Evolutionary conservation across 768 basidiomycete species (phyloP), one percentile per base, ranked within the genome.

Genomic region (Boletellus ananiceps): DNA sequence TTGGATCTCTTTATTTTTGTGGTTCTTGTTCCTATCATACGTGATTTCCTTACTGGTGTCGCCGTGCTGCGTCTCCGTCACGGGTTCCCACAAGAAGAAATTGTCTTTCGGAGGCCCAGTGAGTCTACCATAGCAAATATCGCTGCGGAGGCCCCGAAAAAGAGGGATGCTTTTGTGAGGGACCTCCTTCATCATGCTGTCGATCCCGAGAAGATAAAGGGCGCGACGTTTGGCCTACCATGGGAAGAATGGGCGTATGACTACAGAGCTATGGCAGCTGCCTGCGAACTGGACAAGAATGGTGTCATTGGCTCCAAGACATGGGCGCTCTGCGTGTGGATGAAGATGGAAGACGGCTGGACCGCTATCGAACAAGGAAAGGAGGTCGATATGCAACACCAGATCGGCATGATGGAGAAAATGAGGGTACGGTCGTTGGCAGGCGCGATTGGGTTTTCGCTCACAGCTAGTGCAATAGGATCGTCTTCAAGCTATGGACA

Each of bases 161-260:
- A 67, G 55, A 57, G 59, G 43, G 65, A 67, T 36, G 46, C 37
- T 1, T 49, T 47, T 40, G 34, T 65, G 46, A 62, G 58, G 46
- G 59, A 61, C 9, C 46, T 69, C 23, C 52, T 69, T 34, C 56
- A 54, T 29, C 66, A 56, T 25, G 67, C 61, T 7, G 54, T 63
- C 18, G 56, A 67, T n/a, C 61, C 67, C 19, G 58, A 64, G 47
- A 61, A 62, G 44, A 54, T 67, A 46, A 67, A 63, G 8, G 52
- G 50, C 1, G 32, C 47, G 8, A 15, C 39, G 4, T 59, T 61
- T 54, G 67, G 62, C 25, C 48, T 69, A 25, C 65, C 65, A 23
- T 68, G 65, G 65, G 66, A 67, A 41, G 65, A 69, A 39, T 67
- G 67, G 66, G 38, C 34, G 6, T 61, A 68, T 25, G 67, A 67